Conservation (phyloP, 306 rosid species). For the Cicer yamashitae region DNA sequence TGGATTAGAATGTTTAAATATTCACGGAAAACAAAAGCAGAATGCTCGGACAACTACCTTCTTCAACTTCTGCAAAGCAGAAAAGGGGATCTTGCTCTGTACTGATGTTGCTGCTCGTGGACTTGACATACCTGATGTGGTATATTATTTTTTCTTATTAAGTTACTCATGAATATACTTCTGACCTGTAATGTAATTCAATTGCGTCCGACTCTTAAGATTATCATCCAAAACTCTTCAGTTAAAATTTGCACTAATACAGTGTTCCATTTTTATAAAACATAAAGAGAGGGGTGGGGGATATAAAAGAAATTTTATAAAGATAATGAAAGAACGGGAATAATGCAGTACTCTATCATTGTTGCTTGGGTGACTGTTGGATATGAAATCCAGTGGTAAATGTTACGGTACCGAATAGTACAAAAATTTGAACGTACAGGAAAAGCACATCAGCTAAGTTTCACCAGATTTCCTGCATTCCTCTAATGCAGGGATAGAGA, state of each 20-base stretch:
- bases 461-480: neutral
- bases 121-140: constrained; percentile 89
- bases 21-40: constrained; percentile 97
- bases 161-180: constrained; percentile 26
- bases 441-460: constrained; percentile 12
- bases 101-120: constrained; percentile 99
- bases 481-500: neutral
- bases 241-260: constrained; percentile 18
- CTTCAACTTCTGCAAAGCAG: constrained; percentile 83
- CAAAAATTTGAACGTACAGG: neutral
- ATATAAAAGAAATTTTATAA: neutral
- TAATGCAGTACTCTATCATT: neutral
- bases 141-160: constrained; percentile 40
- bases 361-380: constrained; percentile 15
- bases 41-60: constrained; percentile 76
- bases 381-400: constrained; percentile 14
- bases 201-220: neutral
- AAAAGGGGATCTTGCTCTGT: constrained; percentile 90
- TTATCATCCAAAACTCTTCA: neutral
- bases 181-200: neutral
- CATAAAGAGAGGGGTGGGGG: neutral
- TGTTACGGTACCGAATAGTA: neutral
- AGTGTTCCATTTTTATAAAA: neutral
- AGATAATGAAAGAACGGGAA: constrained; percentile 25
- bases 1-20: constrained; percentile 76